These are phyloP conservation scores for Ambrosia artemisiifolia DNA, from an alignment of 129 eudicot genomes.

Conservation along the genomic window DNA sequence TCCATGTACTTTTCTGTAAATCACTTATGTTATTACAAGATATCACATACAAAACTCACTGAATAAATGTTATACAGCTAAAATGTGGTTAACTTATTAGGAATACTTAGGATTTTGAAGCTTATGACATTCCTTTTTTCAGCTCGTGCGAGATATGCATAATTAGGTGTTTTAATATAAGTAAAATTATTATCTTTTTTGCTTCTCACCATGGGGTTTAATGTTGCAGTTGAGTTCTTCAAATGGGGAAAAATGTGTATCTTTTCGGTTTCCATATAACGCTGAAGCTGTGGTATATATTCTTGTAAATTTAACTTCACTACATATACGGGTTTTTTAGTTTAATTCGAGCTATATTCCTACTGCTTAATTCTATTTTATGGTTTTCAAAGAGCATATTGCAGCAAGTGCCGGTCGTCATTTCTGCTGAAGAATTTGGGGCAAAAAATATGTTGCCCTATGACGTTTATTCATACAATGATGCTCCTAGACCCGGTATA, in stretches of 20 bases:
- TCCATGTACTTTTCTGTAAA: background rate
- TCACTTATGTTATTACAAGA: background rate
- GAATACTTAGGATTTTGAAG: background rate
- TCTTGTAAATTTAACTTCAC: background rate
- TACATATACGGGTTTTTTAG: background rate
- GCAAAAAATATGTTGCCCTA: constrained; percentile 61
- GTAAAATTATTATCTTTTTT: background rate
- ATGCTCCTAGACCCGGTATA: constrained; percentile 59
- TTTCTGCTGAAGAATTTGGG: constrained; percentile 72
- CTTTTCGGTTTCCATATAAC: constrained; percentile 57
- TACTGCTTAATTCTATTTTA: constrained; percentile 9
- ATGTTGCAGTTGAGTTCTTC: constrained; percentile 58
- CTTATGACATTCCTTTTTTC: background rate
- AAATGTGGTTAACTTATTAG: constrained; percentile 9
- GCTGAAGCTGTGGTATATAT: constrained; percentile 56
- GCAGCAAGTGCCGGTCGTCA: constrained; percentile 66
- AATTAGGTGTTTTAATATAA: background rate
- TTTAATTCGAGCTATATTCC: background rate
- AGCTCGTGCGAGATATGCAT: background rate
- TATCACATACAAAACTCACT: background rate
- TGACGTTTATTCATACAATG: constrained; percentile 56
- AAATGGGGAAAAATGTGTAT: constrained; percentile 57
- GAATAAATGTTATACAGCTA: background rate
- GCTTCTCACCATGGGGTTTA: constrained; percentile 3
- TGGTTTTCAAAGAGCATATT: constrained; percentile 39